Percentiles rank a stretch among this genome's conserved stretches.
Conservation (phyloP, 208 protist species). For the Phytomonas sp. region DNA sequence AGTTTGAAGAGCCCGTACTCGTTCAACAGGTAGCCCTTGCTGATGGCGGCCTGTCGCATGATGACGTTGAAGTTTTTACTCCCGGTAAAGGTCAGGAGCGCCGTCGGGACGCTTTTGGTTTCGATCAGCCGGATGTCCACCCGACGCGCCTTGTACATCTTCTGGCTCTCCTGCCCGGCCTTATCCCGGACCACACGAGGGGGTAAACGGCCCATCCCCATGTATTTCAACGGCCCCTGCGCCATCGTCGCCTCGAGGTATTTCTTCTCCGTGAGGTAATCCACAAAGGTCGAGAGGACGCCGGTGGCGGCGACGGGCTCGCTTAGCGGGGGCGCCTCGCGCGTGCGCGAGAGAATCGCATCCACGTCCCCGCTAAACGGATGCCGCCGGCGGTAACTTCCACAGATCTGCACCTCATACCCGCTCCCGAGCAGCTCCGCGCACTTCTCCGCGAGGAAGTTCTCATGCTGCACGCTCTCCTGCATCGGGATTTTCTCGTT, state of each 20-base stretch:
- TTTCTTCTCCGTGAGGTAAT: constrained; percentile 43
- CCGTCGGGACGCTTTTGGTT: constrained; percentile 71
- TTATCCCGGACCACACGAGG: constrained; percentile 62
- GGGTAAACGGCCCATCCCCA: constrained; percentile 83
- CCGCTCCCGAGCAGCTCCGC: constrained; percentile 50
- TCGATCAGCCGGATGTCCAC: constrained; percentile 89
- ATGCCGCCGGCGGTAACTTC: constrained; percentile 81
- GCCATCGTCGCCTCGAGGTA: constrained; percentile 88
- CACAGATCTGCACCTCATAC: constrained; percentile 78
- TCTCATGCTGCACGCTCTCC: constrained; percentile 82
- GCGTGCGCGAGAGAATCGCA: constrained; percentile 70
- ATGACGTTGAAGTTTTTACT: constrained; percentile 92
- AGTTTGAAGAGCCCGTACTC: constrained; percentile 86
- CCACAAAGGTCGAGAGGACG: constrained; percentile 49
- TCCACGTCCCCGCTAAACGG: constrained; percentile 85
- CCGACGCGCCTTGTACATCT: constrained; percentile 83
- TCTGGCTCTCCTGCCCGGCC: constrained; percentile 53
- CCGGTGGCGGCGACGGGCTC: constrained; percentile 67
- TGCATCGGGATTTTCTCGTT: constrained; percentile 90
- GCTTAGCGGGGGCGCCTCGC: constrained; percentile 38
- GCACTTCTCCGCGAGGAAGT: constrained; percentile 60
- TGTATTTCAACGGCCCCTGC: constrained; percentile 83
- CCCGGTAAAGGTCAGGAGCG: constrained; percentile 90
- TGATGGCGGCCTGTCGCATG: constrained; percentile 88
- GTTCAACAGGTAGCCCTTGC: constrained; percentile 83